Evolutionary conservation across 2,329 filamentous ascomycete species (phyloP).

Genomic region (Verticillium zaregamsianum): DNA sequence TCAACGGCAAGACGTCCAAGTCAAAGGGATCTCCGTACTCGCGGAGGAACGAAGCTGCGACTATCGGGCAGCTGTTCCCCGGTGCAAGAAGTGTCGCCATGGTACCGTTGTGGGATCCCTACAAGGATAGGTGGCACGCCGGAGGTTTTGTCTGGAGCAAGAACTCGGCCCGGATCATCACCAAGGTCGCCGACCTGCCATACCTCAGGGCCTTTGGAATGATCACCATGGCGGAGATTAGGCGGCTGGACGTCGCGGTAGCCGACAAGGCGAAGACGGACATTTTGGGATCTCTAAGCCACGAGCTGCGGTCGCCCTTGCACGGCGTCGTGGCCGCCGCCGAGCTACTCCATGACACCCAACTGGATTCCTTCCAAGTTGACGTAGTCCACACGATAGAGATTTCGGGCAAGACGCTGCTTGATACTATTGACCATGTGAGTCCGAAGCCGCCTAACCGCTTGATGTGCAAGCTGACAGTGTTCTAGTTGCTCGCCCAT

Average conservation of each 20-base stretch:
- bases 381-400: conserved; percentile 43
- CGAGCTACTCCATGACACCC: conserved; percentile 43
- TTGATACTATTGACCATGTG: conserved; percentile 46
- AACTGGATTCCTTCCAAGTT: conserved; percentile 34
- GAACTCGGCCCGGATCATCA: conserved; percentile 20
- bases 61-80: conserved; percentile 33
- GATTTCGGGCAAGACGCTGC: conserved; percentile 41
- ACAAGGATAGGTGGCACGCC: conserved; percentile 30
- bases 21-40: conserved; percentile 8
- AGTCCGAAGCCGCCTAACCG: background rate
- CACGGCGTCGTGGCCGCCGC: conserved; percentile 52
- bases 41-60: conserved; percentile 21
- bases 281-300: conserved; percentile 52
- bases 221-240: conserved; percentile 52
- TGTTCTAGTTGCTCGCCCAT: conserved; percentile 34
- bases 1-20: background rate
- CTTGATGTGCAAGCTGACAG: background rate
- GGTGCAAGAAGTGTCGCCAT: conserved; percentile 29
- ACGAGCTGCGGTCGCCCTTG: conserved; percentile 52
- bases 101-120: conserved; percentile 31
- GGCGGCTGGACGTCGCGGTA: conserved; percentile 32
- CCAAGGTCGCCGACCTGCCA: conserved; percentile 18
- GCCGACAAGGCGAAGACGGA: conserved; percentile 44
- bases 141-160: conserved; percentile 36
- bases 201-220: conserved; percentile 44